phyloP scores from a whole-genome alignment of 169 alveolate genomes.

The Nephromyces sp. region DNA sequence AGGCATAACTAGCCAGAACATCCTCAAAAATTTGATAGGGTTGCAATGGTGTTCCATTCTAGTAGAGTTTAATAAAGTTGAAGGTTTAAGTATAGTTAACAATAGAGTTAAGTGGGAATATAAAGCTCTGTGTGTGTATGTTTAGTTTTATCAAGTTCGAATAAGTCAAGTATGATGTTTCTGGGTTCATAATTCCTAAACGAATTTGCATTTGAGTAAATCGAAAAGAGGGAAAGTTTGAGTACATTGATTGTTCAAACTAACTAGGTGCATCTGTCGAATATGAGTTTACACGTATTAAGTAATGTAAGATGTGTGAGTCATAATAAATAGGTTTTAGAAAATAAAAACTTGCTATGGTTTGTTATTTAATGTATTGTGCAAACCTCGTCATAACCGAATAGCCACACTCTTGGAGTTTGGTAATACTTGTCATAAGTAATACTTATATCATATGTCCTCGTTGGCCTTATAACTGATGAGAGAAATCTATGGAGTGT shows the following conservation, averaged over 20 bases:
- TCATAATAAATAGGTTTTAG: too few relatives aligned
- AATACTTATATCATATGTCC: conserved; percentile 44
- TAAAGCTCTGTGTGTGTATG: background rate
- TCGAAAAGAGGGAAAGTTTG: too few relatives aligned
- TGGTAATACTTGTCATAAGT: conserved; percentile 57
- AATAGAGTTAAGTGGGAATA: background rate
- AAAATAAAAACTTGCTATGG: too few relatives aligned
- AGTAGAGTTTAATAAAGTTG: background rate
- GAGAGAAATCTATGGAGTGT: conserved; percentile 2
- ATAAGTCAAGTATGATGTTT: too few relatives aligned
- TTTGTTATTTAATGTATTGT: too few relatives aligned
- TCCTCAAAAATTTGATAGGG: conserved; percentile 81
- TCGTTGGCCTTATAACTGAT: background rate
- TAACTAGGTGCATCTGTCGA: too few relatives aligned
- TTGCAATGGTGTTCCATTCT: conserved; percentile 59
- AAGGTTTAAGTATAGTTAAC: background rate
- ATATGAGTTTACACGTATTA: too few relatives aligned
- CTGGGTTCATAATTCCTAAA: too few relatives aligned
- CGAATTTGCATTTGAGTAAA: too few relatives aligned
- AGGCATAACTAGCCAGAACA: conserved; percentile 79
- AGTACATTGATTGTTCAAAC: too few relatives aligned
- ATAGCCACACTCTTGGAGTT: conserved; percentile 86
- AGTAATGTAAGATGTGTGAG: too few relatives aligned
- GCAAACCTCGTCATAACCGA: conserved; percentile 66
- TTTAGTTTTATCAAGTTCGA: too few relatives aligned